phyloP scores from a whole-genome alignment of 1,284 basidiomycete species.

The Xanthoconium separans region DNA sequence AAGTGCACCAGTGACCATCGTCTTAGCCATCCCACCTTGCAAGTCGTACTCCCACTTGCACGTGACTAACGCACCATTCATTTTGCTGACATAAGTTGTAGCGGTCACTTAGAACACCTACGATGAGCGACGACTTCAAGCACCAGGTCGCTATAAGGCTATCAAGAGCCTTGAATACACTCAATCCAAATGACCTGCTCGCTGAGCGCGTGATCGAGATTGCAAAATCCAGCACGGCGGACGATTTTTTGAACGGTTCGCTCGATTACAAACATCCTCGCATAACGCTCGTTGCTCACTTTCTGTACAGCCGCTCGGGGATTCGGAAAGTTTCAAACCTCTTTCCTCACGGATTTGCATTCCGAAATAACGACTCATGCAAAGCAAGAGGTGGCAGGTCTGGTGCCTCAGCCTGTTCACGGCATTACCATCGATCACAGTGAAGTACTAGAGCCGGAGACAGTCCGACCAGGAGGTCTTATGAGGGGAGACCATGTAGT shows the following conservation, averaged over 20 bases:
- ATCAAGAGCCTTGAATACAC: not conserved
- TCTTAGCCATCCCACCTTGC: too few relatives aligned
- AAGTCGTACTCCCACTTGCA: too few relatives aligned
- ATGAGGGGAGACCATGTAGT: constrained; percentile 64
- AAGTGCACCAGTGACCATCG: too few relatives aligned
- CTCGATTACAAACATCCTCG: not conserved
- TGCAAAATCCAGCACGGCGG: not conserved
- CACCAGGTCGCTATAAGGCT: constrained; percentile 1
- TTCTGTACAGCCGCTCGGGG: constrained; percentile 56
- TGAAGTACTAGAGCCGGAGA: constrained; percentile 81
- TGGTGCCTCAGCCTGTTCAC: constrained; percentile 50
- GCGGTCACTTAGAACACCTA: too few relatives aligned
- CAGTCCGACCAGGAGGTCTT: constrained; percentile 72
- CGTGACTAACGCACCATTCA: too few relatives aligned
- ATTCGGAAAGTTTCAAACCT: constrained; percentile 84
- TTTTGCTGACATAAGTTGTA: too few relatives aligned
- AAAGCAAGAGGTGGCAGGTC: constrained; percentile 60
- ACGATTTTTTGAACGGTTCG: not conserved
- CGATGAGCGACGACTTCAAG: not conserved
- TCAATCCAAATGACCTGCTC: not conserved
- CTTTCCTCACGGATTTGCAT: constrained; percentile 52
- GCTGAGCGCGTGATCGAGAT: not conserved
- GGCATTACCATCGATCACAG: constrained; percentile 80
- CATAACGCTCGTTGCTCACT: not conserved
- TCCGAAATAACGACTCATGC: constrained; percentile 59